Conservation (phyloP, 306 rosid genomes). For the Quercus rubra region DNA sequence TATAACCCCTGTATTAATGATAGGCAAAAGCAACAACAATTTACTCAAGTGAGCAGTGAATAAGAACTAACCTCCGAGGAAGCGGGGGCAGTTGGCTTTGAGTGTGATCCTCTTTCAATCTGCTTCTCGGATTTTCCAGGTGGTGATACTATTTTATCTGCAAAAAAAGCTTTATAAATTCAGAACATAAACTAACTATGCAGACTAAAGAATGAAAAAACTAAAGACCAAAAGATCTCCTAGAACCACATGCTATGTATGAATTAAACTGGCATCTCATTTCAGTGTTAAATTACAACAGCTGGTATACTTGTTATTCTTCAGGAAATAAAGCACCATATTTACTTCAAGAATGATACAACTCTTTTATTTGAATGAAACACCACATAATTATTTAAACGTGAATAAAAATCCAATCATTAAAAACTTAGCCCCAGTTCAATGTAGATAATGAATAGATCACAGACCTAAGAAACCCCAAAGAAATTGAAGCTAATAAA, state of each 20-base stretch:
- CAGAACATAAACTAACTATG: constrained; percentile 4
- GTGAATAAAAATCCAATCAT: neutral
- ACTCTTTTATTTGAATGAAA: neutral
- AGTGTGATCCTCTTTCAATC: constrained; percentile 36
- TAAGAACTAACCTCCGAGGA: constrained; percentile 47
- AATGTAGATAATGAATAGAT: neutral
- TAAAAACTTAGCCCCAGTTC: neutral
- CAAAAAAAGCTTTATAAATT: constrained; percentile 19
- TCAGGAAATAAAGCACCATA: neutral
- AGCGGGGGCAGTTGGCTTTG: constrained; percentile 34
- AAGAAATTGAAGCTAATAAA: neutral
- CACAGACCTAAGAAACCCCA: neutral
- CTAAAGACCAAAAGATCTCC: neutral
- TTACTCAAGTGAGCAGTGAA: neutral
- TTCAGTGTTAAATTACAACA: neutral
- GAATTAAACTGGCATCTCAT: neutral
- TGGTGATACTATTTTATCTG: constrained; percentile 42
- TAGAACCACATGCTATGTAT: neutral
- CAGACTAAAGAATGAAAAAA: neutral
- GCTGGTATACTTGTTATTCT: neutral
- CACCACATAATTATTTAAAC: neutral
- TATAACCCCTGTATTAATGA: neutral
- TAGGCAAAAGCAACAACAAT: neutral
- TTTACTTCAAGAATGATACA: neutral
- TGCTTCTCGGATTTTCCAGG: constrained; percentile 39